Evolutionary conservation across 495 filamentous ascomycete species (phyloP).

Genomic region (Evernia prunastri): DNA sequence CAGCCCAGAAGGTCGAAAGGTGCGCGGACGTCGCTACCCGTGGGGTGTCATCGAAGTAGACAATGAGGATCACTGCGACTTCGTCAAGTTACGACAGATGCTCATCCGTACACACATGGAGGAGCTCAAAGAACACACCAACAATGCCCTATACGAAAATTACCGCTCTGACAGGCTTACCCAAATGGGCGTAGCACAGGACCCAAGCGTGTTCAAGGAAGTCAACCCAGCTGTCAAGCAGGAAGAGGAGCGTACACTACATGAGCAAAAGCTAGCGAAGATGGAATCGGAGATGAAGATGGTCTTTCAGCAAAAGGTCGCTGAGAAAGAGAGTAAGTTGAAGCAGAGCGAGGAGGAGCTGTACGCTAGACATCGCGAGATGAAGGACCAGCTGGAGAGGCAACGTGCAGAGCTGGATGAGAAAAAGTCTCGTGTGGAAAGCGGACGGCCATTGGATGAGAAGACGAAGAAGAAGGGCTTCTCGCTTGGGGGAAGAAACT

Average conservation of each 20-base stretch:
- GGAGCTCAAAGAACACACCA: conserved; percentile 99
- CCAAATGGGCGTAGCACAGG: conserved; percentile 95
- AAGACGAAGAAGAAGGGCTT: conserved; percentile 94
- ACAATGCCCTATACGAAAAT: conserved; percentile 97
- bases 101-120: conserved; percentile 99
- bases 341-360: conserved; percentile 98
- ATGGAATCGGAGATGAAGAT: conserved; percentile 99
- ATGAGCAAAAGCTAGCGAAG: conserved; percentile 99
- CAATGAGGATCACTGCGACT: conserved; percentile 99
- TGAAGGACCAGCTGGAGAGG: conserved; percentile 97
- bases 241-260: conserved; percentile 92
- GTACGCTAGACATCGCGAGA: conserved; percentile 94
- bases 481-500: conserved; percentile 62
- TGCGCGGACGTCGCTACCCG: conserved; percentile 92
- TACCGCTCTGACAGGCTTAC: conserved; percentile 99
- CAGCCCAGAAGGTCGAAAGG: conserved; percentile 86
- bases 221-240: conserved; percentile 99
- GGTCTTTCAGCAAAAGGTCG: conserved; percentile 99
- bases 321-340: conserved; percentile 98
- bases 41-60: conserved; percentile 99
- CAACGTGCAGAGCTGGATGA: conserved; percentile 93
- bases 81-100: conserved; percentile 99
- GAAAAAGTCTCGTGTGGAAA: conserved; percentile 92
- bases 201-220: conserved; percentile 99
- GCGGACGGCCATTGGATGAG: conserved; percentile 89